Evolutionary conservation across 208 protist genomes (phyloP).

Genomic region (Trypanosoma lewisi): DNA sequence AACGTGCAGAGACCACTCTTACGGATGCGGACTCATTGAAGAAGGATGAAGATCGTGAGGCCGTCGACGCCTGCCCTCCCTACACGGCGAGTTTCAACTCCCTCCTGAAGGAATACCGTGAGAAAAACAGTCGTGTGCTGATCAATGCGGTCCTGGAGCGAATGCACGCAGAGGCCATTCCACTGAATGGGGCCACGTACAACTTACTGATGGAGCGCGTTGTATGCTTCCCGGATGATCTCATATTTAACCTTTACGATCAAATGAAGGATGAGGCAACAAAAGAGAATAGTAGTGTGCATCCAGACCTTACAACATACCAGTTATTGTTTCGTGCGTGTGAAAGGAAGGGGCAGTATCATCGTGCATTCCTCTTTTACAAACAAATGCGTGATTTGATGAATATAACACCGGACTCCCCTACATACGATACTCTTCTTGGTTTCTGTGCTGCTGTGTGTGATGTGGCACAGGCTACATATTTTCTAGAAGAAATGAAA

Average conservation of each 20-base stretch:
- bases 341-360: slow-evolving; percentile 79
- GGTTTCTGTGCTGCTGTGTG: slow-evolving; percentile 85
- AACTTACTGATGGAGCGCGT: slow-evolving; percentile 89
- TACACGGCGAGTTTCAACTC: slow-evolving; percentile 90
- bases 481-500: slow-evolving; percentile 91
- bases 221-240: slow-evolving; percentile 64
- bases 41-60: slow-evolving; percentile 62
- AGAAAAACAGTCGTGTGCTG: slow-evolving; percentile 57
- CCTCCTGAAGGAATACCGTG: slow-evolving; percentile 45
- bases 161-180: slow-evolving; percentile 85
- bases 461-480: slow-evolving; percentile 86
- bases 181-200: slow-evolving; percentile 86
- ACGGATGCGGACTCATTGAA: background rate
- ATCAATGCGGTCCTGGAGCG: slow-evolving; percentile 68
- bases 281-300: slow-evolving; percentile 50
- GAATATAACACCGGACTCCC: slow-evolving; percentile 67
- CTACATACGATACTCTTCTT: slow-evolving; percentile 86
- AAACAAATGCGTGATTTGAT: slow-evolving; percentile 82
- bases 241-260: slow-evolving; percentile 84
- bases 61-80: slow-evolving; percentile 69
- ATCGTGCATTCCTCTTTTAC: slow-evolving; percentile 81
- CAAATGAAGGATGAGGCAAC: slow-evolving; percentile 76
- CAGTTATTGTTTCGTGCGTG: slow-evolving; percentile 85
- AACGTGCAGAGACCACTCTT: background rate
- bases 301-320: slow-evolving; percentile 79